phyloP scores from a whole-genome alignment of 495 filamentous ascomycete genomes.

The Xylaria nigripes region DNA sequence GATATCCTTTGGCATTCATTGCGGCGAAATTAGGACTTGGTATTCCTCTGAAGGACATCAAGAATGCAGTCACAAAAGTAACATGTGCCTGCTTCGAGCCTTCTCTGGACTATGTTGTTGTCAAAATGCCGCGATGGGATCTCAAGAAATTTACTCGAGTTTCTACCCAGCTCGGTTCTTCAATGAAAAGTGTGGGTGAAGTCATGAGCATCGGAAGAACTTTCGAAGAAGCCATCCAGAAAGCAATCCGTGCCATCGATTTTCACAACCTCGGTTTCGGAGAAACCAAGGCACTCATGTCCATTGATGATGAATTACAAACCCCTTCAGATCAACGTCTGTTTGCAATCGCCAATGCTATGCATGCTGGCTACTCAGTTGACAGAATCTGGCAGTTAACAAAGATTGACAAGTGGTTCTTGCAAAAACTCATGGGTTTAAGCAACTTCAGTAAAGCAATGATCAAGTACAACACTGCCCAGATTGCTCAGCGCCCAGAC shows the following conservation, averaged over 20 bases:
- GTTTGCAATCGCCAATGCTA: conserved; percentile 96
- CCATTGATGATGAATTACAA: conserved; percentile 89
- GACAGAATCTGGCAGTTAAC: conserved; percentile 98
- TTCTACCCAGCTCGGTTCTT: conserved; percentile 87
- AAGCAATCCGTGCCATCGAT: conserved; percentile 91
- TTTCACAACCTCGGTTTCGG: conserved; percentile 94
- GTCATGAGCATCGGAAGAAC: conserved; percentile 97
- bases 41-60: conserved; percentile 93
- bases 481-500: conserved; percentile 45
- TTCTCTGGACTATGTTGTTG: conserved; percentile 97
- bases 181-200: conserved; percentile 99
- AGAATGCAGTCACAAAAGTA: conserved; percentile 90
- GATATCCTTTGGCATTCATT: conserved; percentile 92
- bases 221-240: conserved; percentile 97
- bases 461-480: conserved; percentile 59
- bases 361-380: conserved; percentile 86
- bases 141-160: conserved; percentile 97
- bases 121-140: conserved; percentile 98
- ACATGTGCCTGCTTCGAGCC: conserved; percentile 98
- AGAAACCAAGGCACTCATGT: conserved; percentile 85
- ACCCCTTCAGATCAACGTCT: conserved; percentile 95
- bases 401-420: conserved; percentile 96
- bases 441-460: conserved; percentile 80
- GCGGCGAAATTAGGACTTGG: conserved; percentile 91
- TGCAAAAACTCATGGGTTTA: conserved; percentile 79